Base-by-base conservation (phyloP, 257 asterid genomes). In the Ajuga chamaepitys region DNA sequence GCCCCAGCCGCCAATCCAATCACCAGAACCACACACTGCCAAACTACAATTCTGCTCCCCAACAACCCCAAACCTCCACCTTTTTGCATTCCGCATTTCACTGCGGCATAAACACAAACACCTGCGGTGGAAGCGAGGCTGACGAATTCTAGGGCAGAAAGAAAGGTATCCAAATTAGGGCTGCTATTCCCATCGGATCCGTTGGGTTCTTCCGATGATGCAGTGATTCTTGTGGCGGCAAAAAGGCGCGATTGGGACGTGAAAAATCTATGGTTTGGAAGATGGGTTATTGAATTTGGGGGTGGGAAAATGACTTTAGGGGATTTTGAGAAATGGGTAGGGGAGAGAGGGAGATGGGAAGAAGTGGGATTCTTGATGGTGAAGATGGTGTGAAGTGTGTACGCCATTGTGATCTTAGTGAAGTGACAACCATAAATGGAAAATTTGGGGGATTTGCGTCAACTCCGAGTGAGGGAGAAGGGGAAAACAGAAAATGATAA, bases 21-120 rank as follows among this genome's bases (percentile, higher is more conserved):
- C 35, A 87, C 81, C 72, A 93, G 50, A 70, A 80, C 83, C 82
- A 78, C 88, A 66, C 86, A 83, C 74, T 89, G 99, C 86, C 82
- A 86, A 59, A 66, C 85, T 55, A 88, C 20, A 55, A 77, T 57
- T 70, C 69, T 82, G 74, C 64, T 76, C 34, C 89, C 82, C 41
- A 83, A 30, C 90, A 75, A 74, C 75, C 79, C 85, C 46, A 75
- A 60, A 20, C 78, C 64, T 46, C 68, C 78, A 55, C 56, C 75
- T 58, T 82, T 66, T 53, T 44, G 80, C 18, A 73, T 44, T 51
- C 85, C 86, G 9, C 73, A 64, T 56, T 81, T 77, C 48, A 83
- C 74, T 10, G 83, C 88, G 32, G 61, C 70, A 62, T 80, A 71
- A 21, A 82, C 64, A 13, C 90, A 83, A 16, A 79, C 70, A 32